Evolutionary conservation across 75 land plant genomes (phyloP), one percentile per base, ranked within the genome.

Genomic region (Selaginella tamariscina): DNA sequence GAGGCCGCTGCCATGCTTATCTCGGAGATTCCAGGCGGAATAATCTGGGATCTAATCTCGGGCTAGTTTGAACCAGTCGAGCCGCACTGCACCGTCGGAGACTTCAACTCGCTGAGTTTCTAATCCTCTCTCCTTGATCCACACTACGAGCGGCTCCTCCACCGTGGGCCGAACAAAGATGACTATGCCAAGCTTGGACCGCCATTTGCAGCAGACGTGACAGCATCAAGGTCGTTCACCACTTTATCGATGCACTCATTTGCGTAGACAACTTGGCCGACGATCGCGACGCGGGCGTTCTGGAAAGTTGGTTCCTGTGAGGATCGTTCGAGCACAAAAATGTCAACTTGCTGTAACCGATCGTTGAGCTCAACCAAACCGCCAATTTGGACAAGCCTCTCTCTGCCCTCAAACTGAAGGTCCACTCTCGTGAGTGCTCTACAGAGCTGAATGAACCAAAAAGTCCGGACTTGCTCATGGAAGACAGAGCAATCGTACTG

Each of bases 11-110:
- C 49, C 49, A 39, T 39, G 49, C 49, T 39, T 39, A 39, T 39
- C 15, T 39, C 49, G 49, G 49, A 39, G 49, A 39, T 39, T 39
- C 49, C 49, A 39, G 49, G 49, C 5, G 49, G 49, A 39, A 39
- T 39, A 39, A 39, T 39, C 49, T 39, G 49, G 49, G 49, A 39
- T 39, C 49, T 39, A 39, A 39, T 39, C 49, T 39, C 49, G 49
- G 49, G 49, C 49, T 39, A 39, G 49, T 39, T 39, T 39, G 49
- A 39, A 39, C 49, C 49, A 39, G 49, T 39, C 49, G 49, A 39
- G 49, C 49, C 49, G 49, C 49, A 39, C 49, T 39, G 49, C 49
- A 39, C 49, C 49, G 49, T 39, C 49, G 49, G 49, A 39, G 49
- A 39, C 49, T 39, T 39, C 49, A 39, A 39, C 49, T 39, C 49